Base-by-base conservation (phyloP, 805 yeast species). In the Clavispora fructus region DNA sequence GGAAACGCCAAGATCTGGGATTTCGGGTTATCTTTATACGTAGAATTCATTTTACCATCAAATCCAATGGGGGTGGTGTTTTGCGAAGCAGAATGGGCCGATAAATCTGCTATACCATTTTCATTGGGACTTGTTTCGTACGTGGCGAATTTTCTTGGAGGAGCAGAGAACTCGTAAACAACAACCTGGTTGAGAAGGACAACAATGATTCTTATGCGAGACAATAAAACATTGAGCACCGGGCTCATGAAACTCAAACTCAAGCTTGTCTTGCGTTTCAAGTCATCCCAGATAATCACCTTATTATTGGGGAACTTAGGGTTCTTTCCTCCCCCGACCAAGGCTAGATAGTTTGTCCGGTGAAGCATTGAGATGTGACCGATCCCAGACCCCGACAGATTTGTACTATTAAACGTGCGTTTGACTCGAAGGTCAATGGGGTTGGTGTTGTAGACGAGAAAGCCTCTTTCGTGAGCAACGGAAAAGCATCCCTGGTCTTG, bases 401-500 rank as follows among this genome's bases (percentile, higher is more conserved):
- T 41, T 7, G 48, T 28, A 6, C 42, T 41, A 25, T 51, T 65
- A 54, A 80, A 78, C 23, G 70, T 75, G 48, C 91, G 70, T 55
- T 78, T 74, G 46, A 85, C 91, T 51, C 90, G 71, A 49, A 80
- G 65, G 49, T 85, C 94, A 69, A 91, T 74, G 4, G 99, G 98
- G 60, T 88, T 91, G 3, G 95, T 78, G 59, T 85, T 87, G 71
- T 81, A 92, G 11, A 92, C 95, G 44, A 82, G 69, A 62, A 92
- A 90, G 14, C 98, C 97, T 39, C 71, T 65, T 49, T 87, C 90
- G 51, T 81, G 84, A 43, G 94, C 87, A 25, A 87, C 73, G 16
- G 96, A 87, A 67, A 92, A 90, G 63, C 97, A 92, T 32, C 89
- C 84, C 57, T 82, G 86, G 67, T 91, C 96, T 65, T 89, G 96